Evolutionary conservation across 331 rosid species (phyloP).

Genomic region (Erythrophleum ivorense): DNA sequence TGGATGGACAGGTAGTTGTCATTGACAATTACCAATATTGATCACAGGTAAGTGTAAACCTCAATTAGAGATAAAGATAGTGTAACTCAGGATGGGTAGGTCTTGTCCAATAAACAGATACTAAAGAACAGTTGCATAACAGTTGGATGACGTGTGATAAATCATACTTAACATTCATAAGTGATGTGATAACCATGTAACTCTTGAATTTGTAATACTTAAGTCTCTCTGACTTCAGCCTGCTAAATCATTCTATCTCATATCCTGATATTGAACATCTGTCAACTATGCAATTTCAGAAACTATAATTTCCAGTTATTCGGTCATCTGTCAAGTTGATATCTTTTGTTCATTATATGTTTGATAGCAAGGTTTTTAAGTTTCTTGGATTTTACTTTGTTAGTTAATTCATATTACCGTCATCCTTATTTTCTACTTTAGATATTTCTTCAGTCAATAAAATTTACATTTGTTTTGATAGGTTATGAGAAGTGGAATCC

Average conservation of each 20-base stretch:
- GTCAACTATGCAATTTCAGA: conserved; percentile 19
- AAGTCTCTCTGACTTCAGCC: neutral
- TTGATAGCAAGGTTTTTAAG: neutral
- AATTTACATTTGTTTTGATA: conserved; percentile 47
- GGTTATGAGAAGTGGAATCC: conserved; percentile 96
- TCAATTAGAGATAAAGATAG: conserved; percentile 22
- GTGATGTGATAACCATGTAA: conserved; percentile 5
- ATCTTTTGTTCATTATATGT: conserved; percentile 18
- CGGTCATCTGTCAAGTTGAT: conserved; percentile 18
- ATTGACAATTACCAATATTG: conserved; percentile 19
- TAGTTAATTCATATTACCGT: neutral
- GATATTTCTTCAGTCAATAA: conserved; percentile 13
- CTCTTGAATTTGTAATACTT: conserved; percentile 17
- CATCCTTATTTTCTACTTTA: conserved; percentile 18
- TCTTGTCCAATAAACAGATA: conserved; percentile 2
- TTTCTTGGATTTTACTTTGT: conserved; percentile 16
- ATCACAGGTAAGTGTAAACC: conserved; percentile 14
- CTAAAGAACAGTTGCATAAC: neutral
- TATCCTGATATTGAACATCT: conserved; percentile 21
- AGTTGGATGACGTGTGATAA: conserved; percentile 16
- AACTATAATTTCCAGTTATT: conserved; percentile 32
- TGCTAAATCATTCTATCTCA: conserved; percentile 12
- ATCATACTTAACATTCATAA: conserved; percentile 11
- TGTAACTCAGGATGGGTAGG: conserved; percentile 26
- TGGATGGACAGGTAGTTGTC: conserved; percentile 1